Percentiles rank a stretch among this genome's conserved stretches.
These are phyloP conservation scores for Scleroderma bovista DNA, from an alignment of 768 basidiomycete genomes.

Conservation along the genomic window DNA sequence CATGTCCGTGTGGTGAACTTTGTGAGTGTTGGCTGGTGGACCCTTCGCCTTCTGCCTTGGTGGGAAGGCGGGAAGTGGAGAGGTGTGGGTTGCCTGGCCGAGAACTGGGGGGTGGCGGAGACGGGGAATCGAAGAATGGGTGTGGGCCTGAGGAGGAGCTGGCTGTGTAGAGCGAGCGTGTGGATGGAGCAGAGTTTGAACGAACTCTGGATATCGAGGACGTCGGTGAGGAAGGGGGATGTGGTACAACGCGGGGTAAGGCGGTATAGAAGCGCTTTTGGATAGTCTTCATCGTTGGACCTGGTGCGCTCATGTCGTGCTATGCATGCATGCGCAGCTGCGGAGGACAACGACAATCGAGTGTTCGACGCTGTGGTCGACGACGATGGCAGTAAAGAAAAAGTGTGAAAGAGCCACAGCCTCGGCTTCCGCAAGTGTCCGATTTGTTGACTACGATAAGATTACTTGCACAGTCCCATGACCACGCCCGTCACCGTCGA, in stretches of 20 bases:
- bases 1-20: constrained; percentile 32
- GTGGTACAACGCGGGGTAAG: constrained; percentile 30
- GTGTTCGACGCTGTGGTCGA: too few species aligned
- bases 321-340: too few species aligned
- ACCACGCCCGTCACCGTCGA: too few species aligned
- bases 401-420: too few species aligned
- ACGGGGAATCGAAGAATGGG: constrained; percentile 37
- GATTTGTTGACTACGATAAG: too few species aligned
- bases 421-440: too few species aligned
- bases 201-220: constrained; percentile 34
- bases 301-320: constrained; percentile 29
- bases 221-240: constrained; percentile 23
- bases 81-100: constrained; percentile 37
- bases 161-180: constrained; percentile 40
- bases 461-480: too few species aligned
- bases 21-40: constrained; percentile 24
- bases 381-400: too few species aligned
- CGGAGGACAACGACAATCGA: too few species aligned
- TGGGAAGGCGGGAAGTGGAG: constrained; percentile 38
- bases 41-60: constrained; percentile 42
- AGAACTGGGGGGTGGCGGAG: constrained; percentile 32
- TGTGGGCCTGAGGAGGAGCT: constrained; percentile 25
- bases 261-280: constrained; percentile 48
- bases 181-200: constrained; percentile 37
- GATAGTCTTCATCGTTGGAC: constrained; percentile 43